phyloP scores from a whole-genome alignment of 306 rosid genomes.

The Acacia confusa region DNA sequence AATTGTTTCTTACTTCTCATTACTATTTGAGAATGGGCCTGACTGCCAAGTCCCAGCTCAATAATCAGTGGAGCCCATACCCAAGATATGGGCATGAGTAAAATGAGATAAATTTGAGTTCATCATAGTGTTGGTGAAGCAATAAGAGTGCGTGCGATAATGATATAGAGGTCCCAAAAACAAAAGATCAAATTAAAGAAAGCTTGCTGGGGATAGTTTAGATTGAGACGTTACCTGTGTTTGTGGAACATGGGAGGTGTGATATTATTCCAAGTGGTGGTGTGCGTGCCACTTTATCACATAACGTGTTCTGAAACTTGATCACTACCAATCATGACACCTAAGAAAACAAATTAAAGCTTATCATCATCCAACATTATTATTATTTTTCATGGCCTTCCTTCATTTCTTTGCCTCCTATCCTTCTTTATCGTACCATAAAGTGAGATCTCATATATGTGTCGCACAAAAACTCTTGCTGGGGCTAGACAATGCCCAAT shows the following conservation, averaged over 20 bases:
- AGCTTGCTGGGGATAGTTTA: background rate
- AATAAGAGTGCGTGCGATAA: no score
- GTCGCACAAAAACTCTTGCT: background rate
- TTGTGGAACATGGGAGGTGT: background rate
- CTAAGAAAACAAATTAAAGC: background rate
- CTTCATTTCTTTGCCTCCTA: background rate
- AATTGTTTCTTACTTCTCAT: background rate
- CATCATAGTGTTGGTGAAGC: no score
- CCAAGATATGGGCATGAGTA: no score
- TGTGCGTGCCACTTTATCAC: background rate
- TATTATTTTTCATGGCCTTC: background rate
- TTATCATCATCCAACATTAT: background rate
- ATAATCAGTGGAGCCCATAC: no score
- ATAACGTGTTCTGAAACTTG: background rate
- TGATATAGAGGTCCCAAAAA: background rate
- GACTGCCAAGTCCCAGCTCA: background rate
- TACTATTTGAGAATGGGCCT: background rate
- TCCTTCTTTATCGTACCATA: background rate
- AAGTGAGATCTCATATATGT: background rate
- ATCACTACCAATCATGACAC: background rate
- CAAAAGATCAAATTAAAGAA: background rate
- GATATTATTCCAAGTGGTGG: background rate
- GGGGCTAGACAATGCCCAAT: background rate
- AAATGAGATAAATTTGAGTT: no score
- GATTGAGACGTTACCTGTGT: background rate